Evolutionary conservation across 2,329 filamentous ascomycete species (phyloP).

Genomic region (Trematosphaeria pertusa): DNA sequence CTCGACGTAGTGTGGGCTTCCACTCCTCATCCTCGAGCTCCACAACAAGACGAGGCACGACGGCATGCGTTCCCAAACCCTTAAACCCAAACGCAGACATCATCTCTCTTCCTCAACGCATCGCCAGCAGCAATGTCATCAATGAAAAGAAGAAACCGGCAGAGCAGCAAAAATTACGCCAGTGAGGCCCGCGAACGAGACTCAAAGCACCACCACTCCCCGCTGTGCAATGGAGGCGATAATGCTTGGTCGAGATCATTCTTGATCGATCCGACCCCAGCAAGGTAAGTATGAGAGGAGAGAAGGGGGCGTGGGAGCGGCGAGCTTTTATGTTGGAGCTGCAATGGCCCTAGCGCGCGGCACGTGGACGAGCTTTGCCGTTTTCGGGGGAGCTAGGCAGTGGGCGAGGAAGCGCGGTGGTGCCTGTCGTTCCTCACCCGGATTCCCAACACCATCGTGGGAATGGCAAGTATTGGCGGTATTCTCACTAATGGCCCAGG

Average conservation of each 20-base stretch:
- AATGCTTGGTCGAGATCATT: constrained; percentile 30
- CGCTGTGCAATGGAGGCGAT: constrained; percentile 47
- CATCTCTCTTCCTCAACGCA: constrained; percentile 46
- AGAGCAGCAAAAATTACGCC: constrained; percentile 40
- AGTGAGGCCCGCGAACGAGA: constrained; percentile 42
- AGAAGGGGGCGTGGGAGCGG: no score
- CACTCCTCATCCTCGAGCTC: background rate
- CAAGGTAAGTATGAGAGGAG: constrained; percentile 31
- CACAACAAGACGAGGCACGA: background rate
- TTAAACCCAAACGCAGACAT: background rate
- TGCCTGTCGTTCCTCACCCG: no score
- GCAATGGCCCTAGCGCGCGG: background rate
- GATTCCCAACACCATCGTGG: no score
- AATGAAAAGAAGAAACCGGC: constrained; percentile 46
- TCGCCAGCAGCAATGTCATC: constrained; percentile 34
- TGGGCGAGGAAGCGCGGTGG: background rate
- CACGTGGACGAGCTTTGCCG: background rate
- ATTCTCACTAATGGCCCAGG: no score
- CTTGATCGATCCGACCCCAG: constrained; percentile 36
- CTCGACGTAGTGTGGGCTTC: no score
- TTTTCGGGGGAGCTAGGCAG: background rate
- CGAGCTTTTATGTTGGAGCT: no score
- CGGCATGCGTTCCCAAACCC: background rate
- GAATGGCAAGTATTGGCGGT: no score
- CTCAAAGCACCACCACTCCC: constrained; percentile 37